Percentiles rank a stretch among this genome's conserved stretches.
These are phyloP conservation scores for Starmera stellimalicola DNA, from an alignment of 1,139 yeast species.

Conservation along the genomic window DNA sequence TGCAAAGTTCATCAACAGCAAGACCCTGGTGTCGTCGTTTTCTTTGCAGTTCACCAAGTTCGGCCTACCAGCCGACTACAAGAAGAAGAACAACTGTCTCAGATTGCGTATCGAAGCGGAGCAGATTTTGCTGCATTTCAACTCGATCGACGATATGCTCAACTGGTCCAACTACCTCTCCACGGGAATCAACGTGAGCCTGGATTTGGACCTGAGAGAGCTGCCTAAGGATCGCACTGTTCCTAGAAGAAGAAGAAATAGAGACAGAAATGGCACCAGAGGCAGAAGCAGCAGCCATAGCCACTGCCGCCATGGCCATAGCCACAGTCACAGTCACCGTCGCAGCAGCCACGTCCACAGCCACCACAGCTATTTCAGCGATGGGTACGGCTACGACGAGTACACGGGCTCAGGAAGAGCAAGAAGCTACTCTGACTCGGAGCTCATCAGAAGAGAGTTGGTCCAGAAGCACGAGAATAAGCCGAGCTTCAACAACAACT, in stretches of 20 bases:
- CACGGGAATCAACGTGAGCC: constrained; percentile 54
- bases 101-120: constrained; percentile 60
- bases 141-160: constrained; percentile 46
- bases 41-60: constrained; percentile 61
- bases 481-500: constrained; percentile 9
- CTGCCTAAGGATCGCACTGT: constrained; percentile 64
- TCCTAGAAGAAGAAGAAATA: constrained; percentile 54
- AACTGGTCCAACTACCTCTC: constrained; percentile 55
- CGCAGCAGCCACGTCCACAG: too few species aligned
- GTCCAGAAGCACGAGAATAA: constrained; percentile 6
- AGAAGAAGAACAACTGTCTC: constrained; percentile 32
- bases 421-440: constrained; percentile 14
- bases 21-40: constrained; percentile 41
- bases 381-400: neutral
- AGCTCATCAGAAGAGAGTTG: constrained; percentile 15
- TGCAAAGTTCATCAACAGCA: constrained; percentile 22
- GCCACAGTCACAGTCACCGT: neutral
- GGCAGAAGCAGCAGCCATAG: constrained; percentile 1
- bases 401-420: neutral
- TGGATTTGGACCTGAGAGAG: constrained; percentile 51
- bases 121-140: constrained; percentile 52
- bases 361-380: neutral
- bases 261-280: constrained; percentile 11
- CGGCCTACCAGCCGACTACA: constrained; percentile 63
- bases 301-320: constrained; percentile 2